These are phyloP conservation scores for Tulasnella calospora DNA, from an alignment of 768 basidiomycete genomes.

Conservation along the genomic window DNA sequence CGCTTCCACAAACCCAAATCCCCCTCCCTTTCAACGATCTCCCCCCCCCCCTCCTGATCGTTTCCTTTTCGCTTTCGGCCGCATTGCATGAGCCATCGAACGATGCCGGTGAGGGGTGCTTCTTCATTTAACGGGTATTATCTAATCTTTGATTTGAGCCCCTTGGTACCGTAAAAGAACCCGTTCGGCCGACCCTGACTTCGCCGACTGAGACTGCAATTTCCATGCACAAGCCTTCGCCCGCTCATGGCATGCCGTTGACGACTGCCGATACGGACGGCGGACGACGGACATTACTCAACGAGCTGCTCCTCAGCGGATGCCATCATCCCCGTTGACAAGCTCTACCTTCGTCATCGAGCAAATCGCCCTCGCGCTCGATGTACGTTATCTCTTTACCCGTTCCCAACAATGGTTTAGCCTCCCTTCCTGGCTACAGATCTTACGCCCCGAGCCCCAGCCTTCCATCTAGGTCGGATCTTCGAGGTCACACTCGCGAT, in stretches of 20 bases:
- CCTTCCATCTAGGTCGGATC: constrained; percentile 5
- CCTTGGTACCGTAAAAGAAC: background rate
- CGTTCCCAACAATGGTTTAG: background rate
- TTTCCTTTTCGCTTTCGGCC: too few species aligned
- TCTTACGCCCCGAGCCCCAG: background rate
- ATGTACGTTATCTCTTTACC: background rate
- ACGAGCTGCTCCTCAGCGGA: background rate
- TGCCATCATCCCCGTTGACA: background rate
- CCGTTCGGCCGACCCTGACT: constrained; percentile 4
- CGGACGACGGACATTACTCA: background rate
- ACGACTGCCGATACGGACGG: background rate
- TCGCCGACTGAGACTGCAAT: background rate
- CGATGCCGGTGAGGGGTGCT: background rate
- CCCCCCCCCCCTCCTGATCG: background rate
- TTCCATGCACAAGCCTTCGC: background rate
- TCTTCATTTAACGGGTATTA: background rate
- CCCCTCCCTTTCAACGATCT: background rate
- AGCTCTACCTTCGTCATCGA: background rate
- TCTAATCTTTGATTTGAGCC: background rate
- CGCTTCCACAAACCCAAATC: background rate
- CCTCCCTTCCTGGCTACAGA: background rate
- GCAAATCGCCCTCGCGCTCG: background rate
- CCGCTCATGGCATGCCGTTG: background rate
- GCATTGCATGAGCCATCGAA: too few species aligned
- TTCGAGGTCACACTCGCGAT: background rate